A percentile compares a stretch with the other conserved stretches of the same genome.
phyloP scores from a whole-genome alignment of 2,329 filamentous ascomycete genomes.

The Diaporthe ampelina region DNA sequence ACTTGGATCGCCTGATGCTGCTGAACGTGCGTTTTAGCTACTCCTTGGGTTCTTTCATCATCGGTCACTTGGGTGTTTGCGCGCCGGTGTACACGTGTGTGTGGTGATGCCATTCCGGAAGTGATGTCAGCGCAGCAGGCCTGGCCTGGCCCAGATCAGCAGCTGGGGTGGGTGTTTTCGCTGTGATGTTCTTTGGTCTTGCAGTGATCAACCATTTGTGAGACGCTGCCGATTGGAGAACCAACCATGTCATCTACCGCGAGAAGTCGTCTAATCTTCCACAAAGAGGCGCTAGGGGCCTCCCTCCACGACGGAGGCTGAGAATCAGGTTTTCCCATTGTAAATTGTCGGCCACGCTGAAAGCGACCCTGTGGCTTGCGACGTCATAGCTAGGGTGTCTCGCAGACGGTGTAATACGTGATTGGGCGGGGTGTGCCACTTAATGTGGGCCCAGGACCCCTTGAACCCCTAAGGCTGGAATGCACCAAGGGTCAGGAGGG shows the following conservation, averaged over 20 bases:
- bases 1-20: background rate
- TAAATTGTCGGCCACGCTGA: background rate
- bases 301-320: background rate
- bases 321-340: constrained; percentile 24
- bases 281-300: constrained; percentile 3
- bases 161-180: background rate
- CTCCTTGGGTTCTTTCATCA: constrained; percentile 7
- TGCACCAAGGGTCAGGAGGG: constrained; percentile 7
- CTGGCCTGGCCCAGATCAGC: constrained; percentile 18
- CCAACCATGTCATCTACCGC: background rate
- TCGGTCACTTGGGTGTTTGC: constrained; percentile 6
- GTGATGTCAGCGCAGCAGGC: constrained; percentile 23
- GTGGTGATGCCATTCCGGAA: constrained; percentile 12
- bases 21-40: constrained; percentile 6
- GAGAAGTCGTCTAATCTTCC: background rate
- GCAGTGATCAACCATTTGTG: background rate
- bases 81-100: background rate
- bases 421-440: background rate
- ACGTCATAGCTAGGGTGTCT: constrained; percentile 7
- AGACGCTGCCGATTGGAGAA: background rate
- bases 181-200: background rate
- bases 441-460: background rate
- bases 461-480: constrained; percentile 7
- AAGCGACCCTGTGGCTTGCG: constrained; percentile 23
- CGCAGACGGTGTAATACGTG: constrained; percentile 28